Conservation (phyloP, 164 flowering plant genomes). For the Vitis rupestris region DNA sequence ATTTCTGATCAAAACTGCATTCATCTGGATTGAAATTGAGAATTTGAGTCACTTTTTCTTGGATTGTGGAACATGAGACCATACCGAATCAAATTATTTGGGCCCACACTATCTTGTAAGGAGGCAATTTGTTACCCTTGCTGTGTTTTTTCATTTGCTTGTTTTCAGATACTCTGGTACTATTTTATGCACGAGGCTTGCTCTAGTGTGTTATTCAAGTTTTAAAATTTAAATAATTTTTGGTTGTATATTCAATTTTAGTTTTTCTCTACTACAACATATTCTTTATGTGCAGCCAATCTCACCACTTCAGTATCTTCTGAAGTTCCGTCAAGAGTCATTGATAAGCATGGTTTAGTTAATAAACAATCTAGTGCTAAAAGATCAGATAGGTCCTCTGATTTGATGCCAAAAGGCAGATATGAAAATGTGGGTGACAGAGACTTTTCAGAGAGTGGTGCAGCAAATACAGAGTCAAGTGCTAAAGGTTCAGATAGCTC, state of each 20-base stretch:
- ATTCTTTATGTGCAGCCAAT: slow-evolving; percentile 22
- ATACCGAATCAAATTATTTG: too few relatives aligned
- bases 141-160: too few relatives aligned
- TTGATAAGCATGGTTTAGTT: slow-evolving; percentile 20
- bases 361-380: slow-evolving; percentile 20
- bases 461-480: slow-evolving; percentile 17
- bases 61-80: too few relatives aligned
- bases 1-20: too few relatives aligned
- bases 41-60: too few relatives aligned
- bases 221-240: too few relatives aligned
- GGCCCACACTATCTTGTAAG: too few relatives aligned
- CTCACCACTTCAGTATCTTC: slow-evolving; percentile 20
- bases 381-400: slow-evolving; percentile 20
- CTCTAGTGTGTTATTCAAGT: too few relatives aligned
- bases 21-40: too few relatives aligned
- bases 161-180: too few relatives aligned
- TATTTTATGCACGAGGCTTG: too few relatives aligned
- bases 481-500: slow-evolving; percentile 21
- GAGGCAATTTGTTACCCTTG: too few relatives aligned
- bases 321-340: slow-evolving; percentile 21
- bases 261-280: not conserved
- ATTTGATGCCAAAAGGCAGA: slow-evolving; percentile 12
- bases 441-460: slow-evolving; percentile 20
- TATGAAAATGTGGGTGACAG: slow-evolving; percentile 20
- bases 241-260: not conserved